Evolutionary conservation across 2,329 filamentous ascomycete species (phyloP).

Genomic region (Canariomyces notabilis): DNA sequence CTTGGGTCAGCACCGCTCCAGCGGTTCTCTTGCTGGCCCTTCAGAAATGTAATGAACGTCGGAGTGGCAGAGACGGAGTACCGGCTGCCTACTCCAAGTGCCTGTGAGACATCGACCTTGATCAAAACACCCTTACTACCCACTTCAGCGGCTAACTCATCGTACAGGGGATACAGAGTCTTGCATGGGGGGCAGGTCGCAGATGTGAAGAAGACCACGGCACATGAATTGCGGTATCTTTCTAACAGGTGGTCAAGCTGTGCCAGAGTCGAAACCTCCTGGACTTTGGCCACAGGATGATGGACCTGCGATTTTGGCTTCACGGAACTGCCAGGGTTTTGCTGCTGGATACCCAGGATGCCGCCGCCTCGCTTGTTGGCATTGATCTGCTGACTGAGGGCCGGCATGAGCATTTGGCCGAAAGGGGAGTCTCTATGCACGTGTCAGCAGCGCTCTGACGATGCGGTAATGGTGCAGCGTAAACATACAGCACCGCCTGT

Average conservation of each 20-base stretch:
- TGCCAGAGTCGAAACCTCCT: constrained; percentile 52
- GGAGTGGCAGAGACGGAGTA: constrained; percentile 74
- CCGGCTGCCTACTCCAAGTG: constrained; percentile 56
- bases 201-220: constrained; percentile 89
- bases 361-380: constrained; percentile 45
- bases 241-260: constrained; percentile 58
- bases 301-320: constrained; percentile 27
- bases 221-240: constrained; percentile 60
- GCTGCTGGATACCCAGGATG: constrained; percentile 46
- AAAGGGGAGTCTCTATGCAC: constrained; percentile 24
- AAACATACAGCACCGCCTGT: constrained; percentile 72
- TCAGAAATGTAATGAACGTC: constrained; percentile 81
- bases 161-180: constrained; percentile 73
- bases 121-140: constrained; percentile 66
- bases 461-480: constrained; percentile 29
- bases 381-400: constrained; percentile 51
- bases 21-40: constrained; percentile 67
- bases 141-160: constrained; percentile 70
- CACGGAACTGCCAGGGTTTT: constrained; percentile 24
- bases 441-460: constrained; percentile 1
- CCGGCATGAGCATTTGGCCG: constrained; percentile 79
- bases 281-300: constrained; percentile 46
- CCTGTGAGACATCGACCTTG: constrained; percentile 72
- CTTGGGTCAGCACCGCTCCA: constrained; percentile 74
- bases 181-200: constrained; percentile 83